Evolutionary conservation across 2,329 filamentous ascomycete species (phyloP).

Genomic region (Cephalotrichum gorgonifer): DNA sequence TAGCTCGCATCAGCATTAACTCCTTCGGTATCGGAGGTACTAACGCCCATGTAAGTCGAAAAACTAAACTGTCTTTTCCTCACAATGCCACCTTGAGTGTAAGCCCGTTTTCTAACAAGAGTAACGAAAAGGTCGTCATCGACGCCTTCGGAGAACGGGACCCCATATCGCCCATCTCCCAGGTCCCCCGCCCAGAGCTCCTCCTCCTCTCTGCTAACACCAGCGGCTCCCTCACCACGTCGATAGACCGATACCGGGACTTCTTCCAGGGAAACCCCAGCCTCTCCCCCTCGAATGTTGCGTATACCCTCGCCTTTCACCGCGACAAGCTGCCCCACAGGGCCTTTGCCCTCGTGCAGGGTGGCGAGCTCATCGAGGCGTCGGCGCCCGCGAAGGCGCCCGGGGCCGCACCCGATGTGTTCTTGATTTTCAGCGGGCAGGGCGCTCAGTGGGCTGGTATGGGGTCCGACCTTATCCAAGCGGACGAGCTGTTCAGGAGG

Average conservation of each 20-base stretch:
- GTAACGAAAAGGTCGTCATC: neutral
- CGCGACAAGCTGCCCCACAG: conserved; percentile 17
- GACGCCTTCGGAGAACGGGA: conserved; percentile 2
- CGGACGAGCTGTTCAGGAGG: conserved; percentile 10
- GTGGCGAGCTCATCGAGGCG: conserved; percentile 2
- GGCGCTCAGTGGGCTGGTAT: conserved; percentile 2
- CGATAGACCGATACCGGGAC: conserved; percentile 10
- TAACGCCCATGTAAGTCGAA: conserved; percentile 25
- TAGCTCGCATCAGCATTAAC: conserved; percentile 22
- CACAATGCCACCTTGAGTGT: too few species aligned
- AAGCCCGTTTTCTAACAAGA: too few species aligned
- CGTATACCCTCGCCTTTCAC: conserved; percentile 18
- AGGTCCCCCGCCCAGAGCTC: conserved; percentile 2
- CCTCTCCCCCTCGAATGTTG: conserved; percentile 10
- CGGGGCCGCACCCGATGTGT: conserved; percentile 6
- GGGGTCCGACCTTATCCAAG: neutral
- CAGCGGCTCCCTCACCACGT: neutral
- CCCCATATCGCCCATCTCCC: neutral
- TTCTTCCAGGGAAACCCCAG: conserved; percentile 11
- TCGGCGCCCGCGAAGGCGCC: conserved; percentile 10
- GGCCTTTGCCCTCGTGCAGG: conserved; percentile 13
- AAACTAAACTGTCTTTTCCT: too few species aligned
- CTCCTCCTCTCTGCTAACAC: conserved; percentile 12
- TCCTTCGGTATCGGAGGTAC: conserved; percentile 27
- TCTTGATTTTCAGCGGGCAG: conserved; percentile 4